Conservation (phyloP, 78 protist species). For the Dictyostelium capitatum region DNA sequence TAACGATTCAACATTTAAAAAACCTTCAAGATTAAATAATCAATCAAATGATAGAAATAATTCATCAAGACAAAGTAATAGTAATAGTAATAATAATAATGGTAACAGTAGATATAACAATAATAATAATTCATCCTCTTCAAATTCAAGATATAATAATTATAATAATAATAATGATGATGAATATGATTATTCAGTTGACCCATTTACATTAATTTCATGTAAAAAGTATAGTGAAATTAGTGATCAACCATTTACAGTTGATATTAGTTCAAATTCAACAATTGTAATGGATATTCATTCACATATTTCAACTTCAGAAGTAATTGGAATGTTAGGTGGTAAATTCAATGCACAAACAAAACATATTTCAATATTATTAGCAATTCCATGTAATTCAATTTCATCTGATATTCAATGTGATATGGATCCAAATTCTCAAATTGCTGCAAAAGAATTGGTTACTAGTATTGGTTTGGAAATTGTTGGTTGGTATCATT, state of each 20-base stretch:
- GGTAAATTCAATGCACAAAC: constrained; percentile 70
- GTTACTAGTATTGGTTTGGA: constrained; percentile 16
- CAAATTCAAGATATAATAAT: not conserved
- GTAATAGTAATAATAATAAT: not conserved
- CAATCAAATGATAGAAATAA: not conserved
- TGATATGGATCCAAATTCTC: constrained; percentile 85
- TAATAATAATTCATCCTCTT: not conserved
- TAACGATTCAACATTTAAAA: not conserved
- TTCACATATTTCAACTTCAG: constrained; percentile 79
- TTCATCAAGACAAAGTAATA: not conserved
- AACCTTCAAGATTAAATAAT: not conserved
- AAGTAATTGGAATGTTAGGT: constrained; percentile 87
- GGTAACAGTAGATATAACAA: not conserved
- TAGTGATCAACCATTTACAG: constrained; percentile 54
- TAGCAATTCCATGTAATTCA: constrained; percentile 77
- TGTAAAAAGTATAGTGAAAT: constrained; percentile 2
- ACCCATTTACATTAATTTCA: constrained; percentile 64
- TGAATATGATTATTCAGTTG: not conserved
- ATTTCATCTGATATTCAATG: constrained; percentile 61
- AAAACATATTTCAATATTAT: constrained; percentile 9
- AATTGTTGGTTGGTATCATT: constrained; percentile 92
- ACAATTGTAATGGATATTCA: constrained; percentile 67
- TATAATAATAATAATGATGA: not conserved
- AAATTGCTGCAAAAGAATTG: constrained; percentile 43
- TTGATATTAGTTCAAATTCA: constrained; percentile 44